A percentile compares a stretch with the other conserved stretches of the same genome.
Conservation (phyloP, 2,329 filamentous ascomycete genomes). For the Metarhizium album region DNA sequence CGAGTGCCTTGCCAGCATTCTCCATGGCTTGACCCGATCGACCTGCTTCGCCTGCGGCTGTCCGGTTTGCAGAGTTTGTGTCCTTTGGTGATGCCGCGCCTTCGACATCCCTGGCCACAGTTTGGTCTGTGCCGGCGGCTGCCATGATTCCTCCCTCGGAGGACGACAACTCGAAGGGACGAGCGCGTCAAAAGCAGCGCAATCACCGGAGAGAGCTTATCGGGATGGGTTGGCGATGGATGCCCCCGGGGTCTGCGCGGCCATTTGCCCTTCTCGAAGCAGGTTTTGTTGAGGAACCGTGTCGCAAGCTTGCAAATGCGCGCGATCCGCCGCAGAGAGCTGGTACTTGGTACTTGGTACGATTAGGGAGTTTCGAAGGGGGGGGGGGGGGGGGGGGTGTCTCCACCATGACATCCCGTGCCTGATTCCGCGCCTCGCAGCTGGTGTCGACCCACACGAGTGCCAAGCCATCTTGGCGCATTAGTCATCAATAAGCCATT, state of each 20-base stretch:
- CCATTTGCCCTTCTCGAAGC: slow-evolving; percentile 7
- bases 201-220: neutral
- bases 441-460: neutral
- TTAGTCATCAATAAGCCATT: neutral
- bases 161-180: neutral
- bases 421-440: neutral
- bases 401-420: neutral
- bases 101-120: slow-evolving; percentile 12
- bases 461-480: neutral
- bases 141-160: slow-evolving; percentile 14
- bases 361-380: too few species aligned
- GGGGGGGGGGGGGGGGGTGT: neutral
- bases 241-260: slow-evolving; percentile 6
- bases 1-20: slow-evolving; percentile 31
- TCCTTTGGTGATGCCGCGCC: slow-evolving; percentile 18
- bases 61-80: slow-evolving; percentile 15
- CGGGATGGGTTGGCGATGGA: neutral
- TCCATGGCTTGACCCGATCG: slow-evolving; percentile 13
- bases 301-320: slow-evolving; percentile 5
- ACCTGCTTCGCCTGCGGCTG: slow-evolving; percentile 10
- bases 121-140: slow-evolving; percentile 15
- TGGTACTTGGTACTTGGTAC: too few species aligned
- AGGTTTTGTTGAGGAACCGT: neutral
- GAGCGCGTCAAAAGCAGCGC: neutral
- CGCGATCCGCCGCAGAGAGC: slow-evolving; percentile 2